Conservation (phyloP, 768 basidiomycete species). For the Lyophyllum atratum region DNA sequence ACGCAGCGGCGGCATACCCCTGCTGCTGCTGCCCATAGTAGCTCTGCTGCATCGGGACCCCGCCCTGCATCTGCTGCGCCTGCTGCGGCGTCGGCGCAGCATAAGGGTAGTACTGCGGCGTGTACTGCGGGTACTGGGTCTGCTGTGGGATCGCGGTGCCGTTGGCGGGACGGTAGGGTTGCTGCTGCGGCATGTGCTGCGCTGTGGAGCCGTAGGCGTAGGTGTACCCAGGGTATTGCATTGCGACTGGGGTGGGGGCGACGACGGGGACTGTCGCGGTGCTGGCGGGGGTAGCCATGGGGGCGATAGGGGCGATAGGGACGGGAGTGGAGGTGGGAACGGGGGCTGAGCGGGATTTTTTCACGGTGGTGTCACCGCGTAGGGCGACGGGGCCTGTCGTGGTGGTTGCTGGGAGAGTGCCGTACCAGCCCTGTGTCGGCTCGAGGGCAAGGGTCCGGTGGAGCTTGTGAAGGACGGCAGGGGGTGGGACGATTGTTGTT, state of each 20-base stretch:
- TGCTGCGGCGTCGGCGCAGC: slow-evolving; percentile 4
- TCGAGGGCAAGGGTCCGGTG: slow-evolving; percentile 67
- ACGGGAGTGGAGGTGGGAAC: slow-evolving; percentile 35
- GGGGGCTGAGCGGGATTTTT: slow-evolving; percentile 45
- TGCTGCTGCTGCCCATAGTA: slow-evolving; percentile 41
- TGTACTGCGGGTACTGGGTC: slow-evolving; percentile 35
- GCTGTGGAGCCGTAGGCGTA: slow-evolving; percentile 30
- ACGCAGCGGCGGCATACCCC: slow-evolving; percentile 31
- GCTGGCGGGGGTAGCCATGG: slow-evolving; percentile 19
- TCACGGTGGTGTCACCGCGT: slow-evolving; percentile 75
- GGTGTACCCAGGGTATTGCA: slow-evolving; percentile 34
- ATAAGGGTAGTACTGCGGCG: slow-evolving; percentile 27
- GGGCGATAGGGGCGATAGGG: slow-evolving; percentile 22
- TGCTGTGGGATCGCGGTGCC: background rate
- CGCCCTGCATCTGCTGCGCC: background rate
- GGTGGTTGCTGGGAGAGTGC: slow-evolving; percentile 59
- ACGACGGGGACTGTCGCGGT: slow-evolving; percentile 19
- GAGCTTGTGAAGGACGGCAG: slow-evolving; percentile 66
- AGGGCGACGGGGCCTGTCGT: slow-evolving; percentile 55
- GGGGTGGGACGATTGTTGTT: slow-evolving; percentile 62
- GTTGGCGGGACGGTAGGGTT: slow-evolving; percentile 13
- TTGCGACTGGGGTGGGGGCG: slow-evolving; percentile 20
- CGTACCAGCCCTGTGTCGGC: slow-evolving; percentile 70
- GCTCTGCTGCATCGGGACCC: slow-evolving; percentile 27
- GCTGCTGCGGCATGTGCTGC: slow-evolving; percentile 23